These are phyloP conservation scores for Botryotinia globosa DNA, from an alignment of 2,329 filamentous ascomycete genomes.

Conservation along the genomic window DNA sequence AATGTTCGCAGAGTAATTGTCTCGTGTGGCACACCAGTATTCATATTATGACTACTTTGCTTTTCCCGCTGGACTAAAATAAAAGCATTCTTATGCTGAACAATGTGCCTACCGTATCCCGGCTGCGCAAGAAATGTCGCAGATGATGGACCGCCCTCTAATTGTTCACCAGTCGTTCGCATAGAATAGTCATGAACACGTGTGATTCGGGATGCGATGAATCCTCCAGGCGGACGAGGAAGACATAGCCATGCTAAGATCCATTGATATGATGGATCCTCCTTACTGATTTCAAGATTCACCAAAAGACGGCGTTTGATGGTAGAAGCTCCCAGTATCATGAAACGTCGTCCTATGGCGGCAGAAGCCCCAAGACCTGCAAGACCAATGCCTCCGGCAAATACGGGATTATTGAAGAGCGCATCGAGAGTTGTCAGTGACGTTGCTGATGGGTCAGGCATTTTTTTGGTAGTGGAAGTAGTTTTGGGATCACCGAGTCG, in stretches of 20 bases:
- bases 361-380: slow-evolving; percentile 81
- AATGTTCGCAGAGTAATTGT: slow-evolving; percentile 89
- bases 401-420: slow-evolving; percentile 62
- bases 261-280: slow-evolving; percentile 92
- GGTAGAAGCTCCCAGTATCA: slow-evolving; percentile 68
- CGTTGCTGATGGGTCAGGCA: slow-evolving; percentile 18
- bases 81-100: slow-evolving; percentile 83
- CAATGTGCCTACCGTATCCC: slow-evolving; percentile 82
- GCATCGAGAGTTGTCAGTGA: slow-evolving; percentile 50
- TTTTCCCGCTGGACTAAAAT: slow-evolving; percentile 85
- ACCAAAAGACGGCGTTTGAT: slow-evolving; percentile 84
- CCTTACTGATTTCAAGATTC: slow-evolving; percentile 91
- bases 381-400: slow-evolving; percentile 79
- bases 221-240: slow-evolving; percentile 57
- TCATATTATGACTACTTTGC: slow-evolving; percentile 75
- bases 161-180: slow-evolving; percentile 57
- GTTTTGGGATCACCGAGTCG: neutral
- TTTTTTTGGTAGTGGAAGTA: neutral
- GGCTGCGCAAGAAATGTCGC: slow-evolving; percentile 87
- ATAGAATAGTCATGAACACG: slow-evolving; percentile 60
- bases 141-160: slow-evolving; percentile 63
- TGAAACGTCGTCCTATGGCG: slow-evolving; percentile 74
- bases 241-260: slow-evolving; percentile 91
- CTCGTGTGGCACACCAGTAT: slow-evolving; percentile 88
- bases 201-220: slow-evolving; percentile 53